Evolutionary conservation across 75 land plant species (phyloP).

Genomic region (Chamaecyparis obtusa): DNA sequence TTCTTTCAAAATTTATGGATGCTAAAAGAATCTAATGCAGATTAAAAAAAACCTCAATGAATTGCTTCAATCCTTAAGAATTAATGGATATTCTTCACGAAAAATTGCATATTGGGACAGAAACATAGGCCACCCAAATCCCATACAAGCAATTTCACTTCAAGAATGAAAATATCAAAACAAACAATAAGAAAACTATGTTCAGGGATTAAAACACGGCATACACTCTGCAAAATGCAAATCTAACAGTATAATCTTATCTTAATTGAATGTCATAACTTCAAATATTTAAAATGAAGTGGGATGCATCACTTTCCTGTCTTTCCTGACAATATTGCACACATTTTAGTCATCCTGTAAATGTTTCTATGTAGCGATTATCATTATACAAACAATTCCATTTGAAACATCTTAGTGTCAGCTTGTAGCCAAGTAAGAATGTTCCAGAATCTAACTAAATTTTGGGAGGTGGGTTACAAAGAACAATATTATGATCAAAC

Average conservation of each 20-base stretch:
- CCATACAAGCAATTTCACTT: not conserved
- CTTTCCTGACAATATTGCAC: not conserved
- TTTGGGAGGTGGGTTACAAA: not conserved
- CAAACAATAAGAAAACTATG: not conserved
- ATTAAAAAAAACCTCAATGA: not conserved
- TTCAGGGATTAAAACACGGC: not conserved
- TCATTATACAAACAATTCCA: not conserved
- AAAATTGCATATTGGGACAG: not conserved
- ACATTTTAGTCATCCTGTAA: not conserved
- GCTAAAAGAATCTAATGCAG: not conserved
- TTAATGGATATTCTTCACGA: not conserved
- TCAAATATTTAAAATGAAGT: not conserved
- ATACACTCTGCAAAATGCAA: not conserved
- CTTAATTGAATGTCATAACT: not conserved
- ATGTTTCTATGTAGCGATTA: not conserved
- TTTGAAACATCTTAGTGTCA: not conserved
- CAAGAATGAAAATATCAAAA: not conserved
- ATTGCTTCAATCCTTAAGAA: not conserved
- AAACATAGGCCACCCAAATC: not conserved
- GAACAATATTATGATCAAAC: not conserved
- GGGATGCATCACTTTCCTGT: not conserved
- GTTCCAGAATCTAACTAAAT: not conserved
- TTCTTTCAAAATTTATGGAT: not conserved
- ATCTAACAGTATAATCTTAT: not conserved
- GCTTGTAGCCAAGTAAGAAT: not conserved